Conservation (phyloP, 1,139 yeast species). For the Hyphopichia burtonii region DNA sequence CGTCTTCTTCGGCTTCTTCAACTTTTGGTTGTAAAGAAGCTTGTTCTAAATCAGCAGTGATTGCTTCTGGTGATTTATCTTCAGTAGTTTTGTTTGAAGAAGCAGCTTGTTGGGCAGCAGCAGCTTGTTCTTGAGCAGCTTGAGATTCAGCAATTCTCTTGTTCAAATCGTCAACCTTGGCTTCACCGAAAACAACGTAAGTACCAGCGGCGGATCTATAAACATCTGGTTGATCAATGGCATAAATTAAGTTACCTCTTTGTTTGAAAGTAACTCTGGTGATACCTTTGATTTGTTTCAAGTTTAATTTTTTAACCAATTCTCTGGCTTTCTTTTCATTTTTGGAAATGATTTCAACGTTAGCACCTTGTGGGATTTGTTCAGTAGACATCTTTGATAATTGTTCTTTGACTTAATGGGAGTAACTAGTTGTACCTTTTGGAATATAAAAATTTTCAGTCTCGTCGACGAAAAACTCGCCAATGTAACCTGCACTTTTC, state of each 20-base stretch:
- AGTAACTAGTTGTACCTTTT: no score
- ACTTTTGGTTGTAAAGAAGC: constrained; percentile 56
- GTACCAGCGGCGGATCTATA: constrained; percentile 93
- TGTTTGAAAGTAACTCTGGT: constrained; percentile 95
- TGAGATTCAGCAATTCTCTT: constrained; percentile 72
- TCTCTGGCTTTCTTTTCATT: constrained; percentile 97
- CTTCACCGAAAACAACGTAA: constrained; percentile 96
- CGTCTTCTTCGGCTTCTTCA: constrained; percentile 36
- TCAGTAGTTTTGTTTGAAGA: constrained; percentile 27
- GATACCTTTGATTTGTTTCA: constrained; percentile 90
- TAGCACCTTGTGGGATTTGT: constrained; percentile 86
- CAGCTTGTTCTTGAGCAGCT: constrained; percentile 48
- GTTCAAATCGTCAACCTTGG: constrained; percentile 89
- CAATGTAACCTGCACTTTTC: no score
- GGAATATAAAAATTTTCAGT: no score
- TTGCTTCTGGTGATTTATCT: constrained; percentile 68
- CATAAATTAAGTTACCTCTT: constrained; percentile 89
- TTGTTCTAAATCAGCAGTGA: constrained; percentile 88
- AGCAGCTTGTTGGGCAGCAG: constrained; percentile 64
- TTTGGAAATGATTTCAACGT: constrained; percentile 80
- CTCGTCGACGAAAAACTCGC: no score
- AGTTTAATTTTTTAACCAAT: constrained; percentile 81
- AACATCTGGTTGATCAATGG: constrained; percentile 93
- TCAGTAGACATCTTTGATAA: constrained; percentile 43
- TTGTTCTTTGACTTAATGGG: not conserved